Conservation (phyloP, 2,329 filamentous ascomycete species). For the Camillea tinctor region DNA sequence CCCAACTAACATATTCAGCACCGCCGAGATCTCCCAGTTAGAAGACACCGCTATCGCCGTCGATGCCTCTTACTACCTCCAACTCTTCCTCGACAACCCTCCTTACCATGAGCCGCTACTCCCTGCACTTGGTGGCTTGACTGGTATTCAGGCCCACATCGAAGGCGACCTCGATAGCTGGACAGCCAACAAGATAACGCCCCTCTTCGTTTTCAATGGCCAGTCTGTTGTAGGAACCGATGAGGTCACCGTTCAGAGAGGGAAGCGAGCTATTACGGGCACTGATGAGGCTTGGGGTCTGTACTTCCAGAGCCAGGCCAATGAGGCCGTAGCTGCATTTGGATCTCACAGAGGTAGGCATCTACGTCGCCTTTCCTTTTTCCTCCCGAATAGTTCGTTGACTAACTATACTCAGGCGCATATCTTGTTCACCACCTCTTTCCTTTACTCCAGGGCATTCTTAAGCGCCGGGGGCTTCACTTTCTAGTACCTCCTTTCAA, state of each 20-base stretch:
- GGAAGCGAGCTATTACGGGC: conserved; percentile 63
- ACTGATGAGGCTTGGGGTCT: conserved; percentile 82
- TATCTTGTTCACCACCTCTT: conserved; percentile 71
- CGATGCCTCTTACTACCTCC: conserved; percentile 86
- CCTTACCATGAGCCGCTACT: conserved; percentile 82
- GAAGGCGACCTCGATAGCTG: conserved; percentile 74
- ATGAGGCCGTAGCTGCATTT: conserved; percentile 82
- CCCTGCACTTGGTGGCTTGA: conserved; percentile 84
- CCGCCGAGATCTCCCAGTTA: conserved; percentile 66
- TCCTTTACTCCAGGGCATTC: conserved; percentile 71
- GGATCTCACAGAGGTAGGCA: conserved; percentile 68
- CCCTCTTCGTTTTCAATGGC: conserved; percentile 90
- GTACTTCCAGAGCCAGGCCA: conserved; percentile 78
- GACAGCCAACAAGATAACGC: conserved; percentile 67
- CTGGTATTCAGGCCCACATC: conserved; percentile 74
- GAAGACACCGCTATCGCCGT: conserved; percentile 76
- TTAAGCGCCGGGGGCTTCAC: conserved; percentile 66
- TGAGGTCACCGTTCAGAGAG: conserved; percentile 63
- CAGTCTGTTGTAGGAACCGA: conserved; percentile 76
- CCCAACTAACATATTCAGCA: conserved; percentile 37
- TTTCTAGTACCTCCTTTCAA: conserved; percentile 86
- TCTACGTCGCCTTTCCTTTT: neutral
- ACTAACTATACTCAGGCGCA: conserved; percentile 53
- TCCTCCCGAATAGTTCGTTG: neutral
- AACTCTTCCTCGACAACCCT: conserved; percentile 68